A percentile compares a stretch with the other conserved stretches of the same genome.
These are phyloP conservation scores for Candida chilensis DNA, from an alignment of 805 yeast genomes.

Conservation along the genomic window DNA sequence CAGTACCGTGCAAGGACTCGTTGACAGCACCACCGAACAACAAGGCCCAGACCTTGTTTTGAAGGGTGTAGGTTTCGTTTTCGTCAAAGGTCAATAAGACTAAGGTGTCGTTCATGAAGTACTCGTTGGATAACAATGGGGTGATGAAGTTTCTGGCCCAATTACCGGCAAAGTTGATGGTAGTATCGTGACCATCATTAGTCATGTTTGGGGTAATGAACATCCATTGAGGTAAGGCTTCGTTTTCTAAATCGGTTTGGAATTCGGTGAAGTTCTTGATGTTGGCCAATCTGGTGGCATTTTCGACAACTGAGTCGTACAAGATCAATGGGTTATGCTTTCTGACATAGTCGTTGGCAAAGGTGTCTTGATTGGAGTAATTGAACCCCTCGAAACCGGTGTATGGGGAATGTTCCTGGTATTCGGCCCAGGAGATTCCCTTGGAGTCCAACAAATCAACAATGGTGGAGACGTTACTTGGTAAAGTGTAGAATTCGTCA, in stretches of 20 bases:
- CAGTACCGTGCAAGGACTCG: constrained; percentile 27
- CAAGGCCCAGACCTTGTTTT: constrained; percentile 35
- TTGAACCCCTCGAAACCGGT: constrained; percentile 41
- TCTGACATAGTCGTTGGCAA: constrained; percentile 39
- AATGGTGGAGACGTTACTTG: constrained; percentile 34
- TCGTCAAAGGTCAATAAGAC: constrained; percentile 43
- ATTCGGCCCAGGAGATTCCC: constrained; percentile 43
- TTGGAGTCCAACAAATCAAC: constrained; percentile 37
- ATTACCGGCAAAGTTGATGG: constrained; percentile 31
- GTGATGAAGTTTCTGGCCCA: constrained; percentile 36
- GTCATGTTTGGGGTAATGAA: constrained; percentile 47
- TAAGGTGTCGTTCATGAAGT: constrained; percentile 36
- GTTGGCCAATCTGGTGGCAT: constrained; percentile 24
- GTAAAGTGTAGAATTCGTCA: constrained; percentile 34
- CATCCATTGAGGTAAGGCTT: constrained; percentile 40
- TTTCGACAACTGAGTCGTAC: constrained; percentile 26
- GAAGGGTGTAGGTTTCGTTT: constrained; percentile 28
- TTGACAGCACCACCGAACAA: constrained; percentile 40
- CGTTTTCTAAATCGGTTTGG: constrained; percentile 24
- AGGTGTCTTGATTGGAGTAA: constrained; percentile 29
- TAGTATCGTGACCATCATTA: constrained; percentile 43
- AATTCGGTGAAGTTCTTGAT: constrained; percentile 40
- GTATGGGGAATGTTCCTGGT: constrained; percentile 44
- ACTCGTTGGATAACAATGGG: constrained; percentile 31
- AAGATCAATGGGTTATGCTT: constrained; percentile 41